Conservation (phyloP, 2,329 filamentous ascomycete species). For the Hymenoscyphus scutula region DNA sequence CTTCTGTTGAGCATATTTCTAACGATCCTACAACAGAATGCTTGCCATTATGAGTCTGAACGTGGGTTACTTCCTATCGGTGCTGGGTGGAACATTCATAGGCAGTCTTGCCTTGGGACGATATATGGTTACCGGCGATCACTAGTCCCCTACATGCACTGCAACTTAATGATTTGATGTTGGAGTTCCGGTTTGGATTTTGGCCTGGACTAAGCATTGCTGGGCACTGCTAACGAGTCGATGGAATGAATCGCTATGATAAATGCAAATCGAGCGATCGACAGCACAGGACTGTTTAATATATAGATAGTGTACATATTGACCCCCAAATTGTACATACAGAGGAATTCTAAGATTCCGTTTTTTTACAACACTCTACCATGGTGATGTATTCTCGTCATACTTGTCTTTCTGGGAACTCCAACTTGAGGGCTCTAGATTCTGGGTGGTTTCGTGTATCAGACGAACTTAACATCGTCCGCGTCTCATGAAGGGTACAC, state of each 20-base stretch:
- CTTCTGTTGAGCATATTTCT: conserved; percentile 13
- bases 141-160: conserved; percentile 12
- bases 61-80: conserved; percentile 77
- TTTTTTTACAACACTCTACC: not conserved
- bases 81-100: conserved; percentile 78
- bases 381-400: not conserved
- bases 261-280: not conserved
- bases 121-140: conserved; percentile 27
- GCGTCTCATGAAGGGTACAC: too few species aligned
- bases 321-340: not conserved
- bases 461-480: too few species aligned
- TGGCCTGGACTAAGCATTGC: conserved; percentile 9
- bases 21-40: conserved; percentile 63
- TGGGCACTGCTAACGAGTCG: conserved; percentile 17
- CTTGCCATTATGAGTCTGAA: conserved; percentile 89
- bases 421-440: too few species aligned
- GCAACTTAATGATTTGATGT: not conserved
- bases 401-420: not conserved
- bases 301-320: not conserved
- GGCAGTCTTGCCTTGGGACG: conserved; percentile 63
- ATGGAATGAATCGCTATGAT: not conserved
- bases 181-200: conserved; percentile 8
- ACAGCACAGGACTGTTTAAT: not conserved
- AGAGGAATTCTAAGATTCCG: not conserved
- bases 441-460: too few species aligned